Conservation (phyloP, 2,329 filamentous ascomycete species). For the Albophoma yamanashiensis region DNA sequence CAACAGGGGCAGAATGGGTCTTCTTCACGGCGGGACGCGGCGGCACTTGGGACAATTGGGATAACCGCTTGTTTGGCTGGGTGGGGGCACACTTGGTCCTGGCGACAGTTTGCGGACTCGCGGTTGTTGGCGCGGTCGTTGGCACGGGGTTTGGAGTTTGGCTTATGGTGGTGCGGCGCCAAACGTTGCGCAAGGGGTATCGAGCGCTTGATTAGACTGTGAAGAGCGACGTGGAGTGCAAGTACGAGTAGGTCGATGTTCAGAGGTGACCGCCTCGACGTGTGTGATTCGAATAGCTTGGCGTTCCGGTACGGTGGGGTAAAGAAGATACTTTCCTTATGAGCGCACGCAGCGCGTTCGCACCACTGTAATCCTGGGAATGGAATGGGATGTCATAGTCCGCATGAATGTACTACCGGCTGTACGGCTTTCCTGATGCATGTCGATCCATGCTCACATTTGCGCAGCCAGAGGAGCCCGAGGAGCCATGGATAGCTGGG, state of each 20-base stretch:
- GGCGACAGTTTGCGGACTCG: background rate
- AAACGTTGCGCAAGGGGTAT: background rate
- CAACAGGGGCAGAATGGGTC: constrained; percentile 2
- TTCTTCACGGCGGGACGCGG: constrained; percentile 4
- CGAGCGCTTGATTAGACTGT: background rate
- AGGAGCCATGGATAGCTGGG: too few species aligned
- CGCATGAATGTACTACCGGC: too few species aligned
- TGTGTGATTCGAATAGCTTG: background rate
- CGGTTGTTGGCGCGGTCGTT: background rate
- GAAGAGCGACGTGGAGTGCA: background rate
- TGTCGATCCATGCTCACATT: background rate
- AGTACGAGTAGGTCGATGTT: background rate
- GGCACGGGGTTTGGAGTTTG: background rate
- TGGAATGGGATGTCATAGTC: background rate
- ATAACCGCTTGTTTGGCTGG: constrained; percentile 3
- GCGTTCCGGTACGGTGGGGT: background rate
- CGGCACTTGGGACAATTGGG: constrained; percentile 4
- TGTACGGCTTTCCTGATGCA: too few species aligned
- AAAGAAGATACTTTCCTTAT: background rate
- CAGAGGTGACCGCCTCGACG: background rate
- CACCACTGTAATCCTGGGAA: background rate
- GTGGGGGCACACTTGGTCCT: background rate
- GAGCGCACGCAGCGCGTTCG: background rate
- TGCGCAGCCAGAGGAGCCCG: background rate
- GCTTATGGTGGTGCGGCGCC: background rate